Evolutionary conservation across 1,284 basidiomycete genomes (phyloP).

Genomic region (Phellinidium pouzarii): DNA sequence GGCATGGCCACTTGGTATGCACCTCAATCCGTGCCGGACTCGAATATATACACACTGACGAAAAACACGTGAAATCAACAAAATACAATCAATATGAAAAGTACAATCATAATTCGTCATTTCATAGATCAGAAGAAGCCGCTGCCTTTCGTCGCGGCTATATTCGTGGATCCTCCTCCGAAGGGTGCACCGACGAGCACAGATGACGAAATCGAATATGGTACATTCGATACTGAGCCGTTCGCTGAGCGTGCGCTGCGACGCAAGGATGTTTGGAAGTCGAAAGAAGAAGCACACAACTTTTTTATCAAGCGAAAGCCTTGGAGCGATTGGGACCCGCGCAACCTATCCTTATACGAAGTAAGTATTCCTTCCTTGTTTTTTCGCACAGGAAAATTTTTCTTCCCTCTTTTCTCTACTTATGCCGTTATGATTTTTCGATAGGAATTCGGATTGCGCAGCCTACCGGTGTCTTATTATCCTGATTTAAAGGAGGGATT

Average conservation of each 20-base stretch:
- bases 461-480: neutral
- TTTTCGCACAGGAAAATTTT: no score
- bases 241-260: neutral
- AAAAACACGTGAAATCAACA: no score
- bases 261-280: neutral
- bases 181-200: neutral
- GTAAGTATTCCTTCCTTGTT: neutral
- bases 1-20: slow-evolving; percentile 1
- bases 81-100: neutral
- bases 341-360: neutral
- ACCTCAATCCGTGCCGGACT: neutral
- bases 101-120: neutral
- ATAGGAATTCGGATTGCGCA: slow-evolving; percentile 4
- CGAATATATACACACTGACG: neutral
- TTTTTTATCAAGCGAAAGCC: neutral
- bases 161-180: neutral
- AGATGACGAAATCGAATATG: neutral
- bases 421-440: neutral
- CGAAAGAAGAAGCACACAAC: neutral
- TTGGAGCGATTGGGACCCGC: neutral
- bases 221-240: neutral
- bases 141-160: neutral
- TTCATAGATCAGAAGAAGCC: neutral
- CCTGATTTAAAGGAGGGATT: neutral
- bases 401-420: no score